Evolutionary conservation across 768 basidiomycete species (phyloP), one percentile per base, ranked within the genome.

Genomic region (Kwoniella dendrophila): DNA sequence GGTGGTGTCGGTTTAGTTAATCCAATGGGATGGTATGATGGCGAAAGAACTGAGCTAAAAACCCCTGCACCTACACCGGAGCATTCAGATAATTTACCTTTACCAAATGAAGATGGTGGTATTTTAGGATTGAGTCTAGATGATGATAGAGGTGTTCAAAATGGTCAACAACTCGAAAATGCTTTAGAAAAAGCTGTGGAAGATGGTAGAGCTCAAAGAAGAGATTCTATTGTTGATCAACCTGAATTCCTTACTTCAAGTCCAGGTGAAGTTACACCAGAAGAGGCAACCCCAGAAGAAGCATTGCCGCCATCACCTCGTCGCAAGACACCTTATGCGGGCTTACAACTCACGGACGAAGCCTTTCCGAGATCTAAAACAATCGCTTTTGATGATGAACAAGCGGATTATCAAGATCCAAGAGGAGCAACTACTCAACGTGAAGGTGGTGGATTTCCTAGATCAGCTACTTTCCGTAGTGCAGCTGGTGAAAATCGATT

Each of bases 11-110:
- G 78, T 4, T 43, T 80, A 65, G 68, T 80, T 52, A 80, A 80
- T 48, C 76, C 76, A 1, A 78, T 78, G 78, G 78, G 78, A 16
- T 76, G 76, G 76, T 78, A 78, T 54, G 74, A 78, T 36, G 62
- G 59, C 20, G 56, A 67, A 44, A 26, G 66, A 45, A 45, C 44
- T 10, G 30, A 40, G 30, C 29, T 54, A 11, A 44, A 45, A 30
- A 57, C 56, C 1, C 57, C 62, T 18, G 51, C 64, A 24, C 34
- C 66, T 27, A 44, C 33, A 24, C 55, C 55, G 18, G 55, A 58
- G 47, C 45, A 36, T 34, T 18, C 16, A n/a, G 50, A 51, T 32
- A 29, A 51, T 33, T 29, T 51, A 29, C 59, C 48, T 5, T 18
- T 60, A 11, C 59, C 59, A 10, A 6, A 2, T 26, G 60, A 62